phyloP scores from a whole-genome alignment of 352 stramenopile species.

The Phytophthora sp. region DNA sequence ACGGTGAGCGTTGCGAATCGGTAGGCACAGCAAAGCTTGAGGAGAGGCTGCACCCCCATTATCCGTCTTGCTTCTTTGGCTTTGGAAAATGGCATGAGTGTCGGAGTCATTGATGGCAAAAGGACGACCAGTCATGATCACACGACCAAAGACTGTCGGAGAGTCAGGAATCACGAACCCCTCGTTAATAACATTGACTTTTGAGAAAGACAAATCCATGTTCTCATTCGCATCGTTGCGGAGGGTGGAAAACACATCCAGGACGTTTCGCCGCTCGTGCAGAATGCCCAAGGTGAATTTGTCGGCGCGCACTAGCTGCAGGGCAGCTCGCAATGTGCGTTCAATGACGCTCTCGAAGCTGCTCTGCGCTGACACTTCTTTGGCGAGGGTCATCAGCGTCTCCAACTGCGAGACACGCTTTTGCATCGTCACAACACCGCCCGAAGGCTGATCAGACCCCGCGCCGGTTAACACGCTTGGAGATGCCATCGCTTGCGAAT shows the following conservation, averaged over 20 bases:
- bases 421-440: conserved; percentile 38
- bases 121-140: conserved; percentile 67
- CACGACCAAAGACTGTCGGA: conserved; percentile 64
- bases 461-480: background rate
- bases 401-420: conserved; percentile 65
- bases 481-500: background rate
- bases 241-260: conserved; percentile 57
- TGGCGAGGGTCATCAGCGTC: conserved; percentile 58
- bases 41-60: conserved; percentile 24
- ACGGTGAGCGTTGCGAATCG: conserved; percentile 70
- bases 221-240: background rate
- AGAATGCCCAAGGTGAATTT: conserved; percentile 71
- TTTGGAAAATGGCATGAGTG: conserved; percentile 65
- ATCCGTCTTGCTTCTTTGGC: conserved; percentile 28
- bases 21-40: conserved; percentile 63
- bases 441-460: conserved; percentile 14
- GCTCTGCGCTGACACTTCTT: conserved; percentile 64
- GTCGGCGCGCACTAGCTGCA: conserved; percentile 64
- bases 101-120: conserved; percentile 64
- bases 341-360: conserved; percentile 65
- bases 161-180: conserved; percentile 63
- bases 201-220: conserved; percentile 13
- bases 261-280: conserved; percentile 63
- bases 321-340: conserved; percentile 50
- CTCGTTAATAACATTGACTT: conserved; percentile 49